A percentile compares a stretch with the other conserved stretches of the same genome.
Evolutionary conservation across 176 grass and related monocot genomes (phyloP).

Genomic region (Stipa capillata): DNA sequence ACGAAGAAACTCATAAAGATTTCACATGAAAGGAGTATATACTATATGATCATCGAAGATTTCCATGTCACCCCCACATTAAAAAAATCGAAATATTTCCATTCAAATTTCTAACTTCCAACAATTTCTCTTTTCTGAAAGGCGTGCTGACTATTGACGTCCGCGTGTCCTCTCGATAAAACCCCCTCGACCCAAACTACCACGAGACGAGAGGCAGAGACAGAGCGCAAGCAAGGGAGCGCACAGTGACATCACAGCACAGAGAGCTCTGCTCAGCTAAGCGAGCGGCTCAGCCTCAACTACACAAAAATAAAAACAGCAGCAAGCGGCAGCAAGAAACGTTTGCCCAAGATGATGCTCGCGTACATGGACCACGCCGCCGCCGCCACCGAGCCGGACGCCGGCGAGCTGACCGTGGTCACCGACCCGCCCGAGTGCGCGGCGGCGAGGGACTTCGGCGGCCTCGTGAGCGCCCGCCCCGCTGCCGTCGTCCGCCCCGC

Average conservation of each 20-base stretch:
- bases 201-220: not conserved
- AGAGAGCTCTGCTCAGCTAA: not conserved
- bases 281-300: constrained; percentile 1
- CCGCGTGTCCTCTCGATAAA: constrained; percentile 33
- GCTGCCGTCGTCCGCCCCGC: constrained; percentile 52
- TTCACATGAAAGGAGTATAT: too few relatives aligned
- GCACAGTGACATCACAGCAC: constrained; percentile 4
- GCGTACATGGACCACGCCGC: constrained; percentile 62
- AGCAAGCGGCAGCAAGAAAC: not conserved
- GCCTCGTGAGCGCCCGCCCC: constrained; percentile 31
- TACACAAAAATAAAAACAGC: not conserved
- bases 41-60: too few relatives aligned
- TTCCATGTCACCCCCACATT: too few relatives aligned
- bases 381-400: constrained; percentile 31
- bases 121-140: not conserved
- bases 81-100: too few relatives aligned
- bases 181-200: constrained; percentile 22
- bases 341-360: constrained; percentile 42
- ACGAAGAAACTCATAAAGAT: too few relatives aligned
- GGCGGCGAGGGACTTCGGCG: constrained; percentile 77
- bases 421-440: constrained; percentile 9
- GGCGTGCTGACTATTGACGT: constrained; percentile 13
- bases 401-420: not conserved
- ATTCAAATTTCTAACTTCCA: not conserved
- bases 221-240: not conserved